Conservation (phyloP, 2,329 filamentous ascomycete species). For the Colletotrichum godetiae region DNA sequence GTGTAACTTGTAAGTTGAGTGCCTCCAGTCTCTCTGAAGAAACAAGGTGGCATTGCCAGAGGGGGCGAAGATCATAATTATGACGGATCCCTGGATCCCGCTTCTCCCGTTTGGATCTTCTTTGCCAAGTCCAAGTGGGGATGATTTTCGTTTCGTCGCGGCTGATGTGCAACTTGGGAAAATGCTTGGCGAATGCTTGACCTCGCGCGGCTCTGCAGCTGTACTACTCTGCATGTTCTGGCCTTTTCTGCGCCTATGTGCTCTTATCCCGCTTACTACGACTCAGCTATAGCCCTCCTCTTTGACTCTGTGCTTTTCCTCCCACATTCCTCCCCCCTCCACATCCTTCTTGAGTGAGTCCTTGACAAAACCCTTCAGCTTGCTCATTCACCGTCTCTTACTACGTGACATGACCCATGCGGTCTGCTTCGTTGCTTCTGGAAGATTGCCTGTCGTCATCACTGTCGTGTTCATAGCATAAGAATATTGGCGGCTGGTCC, state of each 20-base stretch:
- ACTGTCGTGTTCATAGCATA: background rate
- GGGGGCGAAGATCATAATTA: conserved; percentile 14
- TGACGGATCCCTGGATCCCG: conserved; percentile 8
- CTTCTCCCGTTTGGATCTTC: conserved; percentile 17
- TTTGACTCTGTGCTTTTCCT: background rate
- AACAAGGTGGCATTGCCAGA: background rate
- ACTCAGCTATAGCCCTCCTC: background rate
- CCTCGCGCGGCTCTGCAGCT: conserved; percentile 21
- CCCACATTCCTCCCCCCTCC: background rate
- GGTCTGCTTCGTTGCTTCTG: background rate
- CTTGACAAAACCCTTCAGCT: background rate
- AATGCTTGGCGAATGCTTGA: conserved; percentile 25
- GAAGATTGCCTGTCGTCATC: background rate
- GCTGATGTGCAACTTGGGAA: conserved; percentile 20
- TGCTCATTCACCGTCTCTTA: too few species aligned
- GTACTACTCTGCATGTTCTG: background rate
- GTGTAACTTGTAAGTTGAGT: background rate
- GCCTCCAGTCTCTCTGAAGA: background rate
- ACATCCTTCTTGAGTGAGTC: background rate
- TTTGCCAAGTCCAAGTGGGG: conserved; percentile 23
- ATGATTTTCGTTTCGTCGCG: conserved; percentile 25
- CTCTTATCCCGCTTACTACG: background rate
- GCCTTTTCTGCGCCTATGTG: background rate
- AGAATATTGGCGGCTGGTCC: background rate
- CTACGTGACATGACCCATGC: background rate